These are phyloP conservation scores for Podaxis pistillaris DNA, from an alignment of 768 basidiomycete species.

Conservation along the genomic window DNA sequence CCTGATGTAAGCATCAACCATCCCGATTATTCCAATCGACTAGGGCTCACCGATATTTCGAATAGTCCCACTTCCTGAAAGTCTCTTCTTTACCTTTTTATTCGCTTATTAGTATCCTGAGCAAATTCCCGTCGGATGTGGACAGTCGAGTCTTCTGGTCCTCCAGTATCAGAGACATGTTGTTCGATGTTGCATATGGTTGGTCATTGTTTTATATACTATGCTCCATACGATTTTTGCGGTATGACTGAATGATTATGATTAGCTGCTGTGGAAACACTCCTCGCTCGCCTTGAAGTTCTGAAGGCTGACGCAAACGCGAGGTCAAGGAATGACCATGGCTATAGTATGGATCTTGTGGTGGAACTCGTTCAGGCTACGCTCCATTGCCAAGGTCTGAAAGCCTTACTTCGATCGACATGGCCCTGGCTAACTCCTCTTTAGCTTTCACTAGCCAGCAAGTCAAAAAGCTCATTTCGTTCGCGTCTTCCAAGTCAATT, in stretches of 20 bases:
- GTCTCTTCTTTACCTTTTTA: slow-evolving; percentile 81
- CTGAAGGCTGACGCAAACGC: slow-evolving; percentile 39
- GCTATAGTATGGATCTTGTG: slow-evolving; percentile 38
- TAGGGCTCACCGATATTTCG: slow-evolving; percentile 15
- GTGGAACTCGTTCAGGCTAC: slow-evolving; percentile 47
- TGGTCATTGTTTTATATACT: slow-evolving; percentile 22
- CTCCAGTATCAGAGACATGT: slow-evolving; percentile 52
- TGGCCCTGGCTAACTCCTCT: not conserved
- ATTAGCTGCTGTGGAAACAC: slow-evolving; percentile 7
- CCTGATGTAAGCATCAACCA: slow-evolving; percentile 57
- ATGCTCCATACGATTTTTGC: not conserved
- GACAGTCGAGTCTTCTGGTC: slow-evolving; percentile 81
- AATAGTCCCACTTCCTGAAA: slow-evolving; percentile 83
- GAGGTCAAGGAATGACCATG: slow-evolving; percentile 31
- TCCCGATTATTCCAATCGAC: not conserved
- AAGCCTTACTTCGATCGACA: not conserved
- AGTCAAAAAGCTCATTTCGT: slow-evolving; percentile 22
- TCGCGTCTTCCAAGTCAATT: slow-evolving; percentile 15
- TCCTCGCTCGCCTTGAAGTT: slow-evolving; percentile 43
- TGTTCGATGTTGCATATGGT: slow-evolving; percentile 50
- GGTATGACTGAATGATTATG: slow-evolving; percentile 8
- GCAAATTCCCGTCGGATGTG: slow-evolving; percentile 75
- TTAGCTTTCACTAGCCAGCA: slow-evolving; percentile 68
- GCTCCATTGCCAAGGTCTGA: slow-evolving; percentile 56
- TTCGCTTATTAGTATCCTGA: slow-evolving; percentile 68